phyloP scores from a whole-genome alignment of 257 asterid species.

The Nicotiana tomentosiformis region DNA sequence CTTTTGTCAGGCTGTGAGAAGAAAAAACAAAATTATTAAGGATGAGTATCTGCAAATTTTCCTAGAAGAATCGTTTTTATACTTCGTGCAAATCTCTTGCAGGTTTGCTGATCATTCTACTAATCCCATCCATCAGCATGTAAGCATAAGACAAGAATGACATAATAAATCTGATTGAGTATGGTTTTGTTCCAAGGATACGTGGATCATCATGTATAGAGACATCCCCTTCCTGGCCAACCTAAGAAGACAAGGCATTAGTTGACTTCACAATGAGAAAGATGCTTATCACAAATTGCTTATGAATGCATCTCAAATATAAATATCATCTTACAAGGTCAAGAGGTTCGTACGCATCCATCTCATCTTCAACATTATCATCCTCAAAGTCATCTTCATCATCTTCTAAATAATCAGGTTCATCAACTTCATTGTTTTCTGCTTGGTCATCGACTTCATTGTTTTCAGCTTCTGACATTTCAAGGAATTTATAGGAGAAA shows the following conservation, averaged over 20 bases:
- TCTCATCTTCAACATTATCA: constrained; percentile 55
- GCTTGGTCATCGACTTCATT: constrained; percentile 8
- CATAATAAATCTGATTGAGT: not conserved
- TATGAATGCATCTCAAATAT: not conserved
- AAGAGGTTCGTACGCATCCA: constrained; percentile 47
- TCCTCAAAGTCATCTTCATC: constrained; percentile 33
- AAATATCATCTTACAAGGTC: constrained; percentile 36
- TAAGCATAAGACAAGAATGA: not conserved
- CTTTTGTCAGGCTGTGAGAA: not conserved
- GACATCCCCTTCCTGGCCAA: constrained; percentile 40
- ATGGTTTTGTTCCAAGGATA: constrained; percentile 46
- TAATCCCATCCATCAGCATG: not conserved
- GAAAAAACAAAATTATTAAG: not conserved
- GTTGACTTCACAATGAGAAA: constrained; percentile 6
- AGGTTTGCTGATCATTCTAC: not conserved
- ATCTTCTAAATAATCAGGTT: constrained; percentile 9
- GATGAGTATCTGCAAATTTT: not conserved
- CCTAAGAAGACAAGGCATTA: constrained; percentile 29
- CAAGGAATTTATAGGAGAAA: not conserved
- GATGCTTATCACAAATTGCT: not conserved
- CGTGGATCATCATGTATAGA: constrained; percentile 40
- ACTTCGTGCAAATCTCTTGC: not conserved
- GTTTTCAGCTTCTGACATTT: constrained; percentile 3
- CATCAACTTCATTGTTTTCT: not conserved
- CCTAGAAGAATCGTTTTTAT: not conserved